A percentile compares a stretch with the other conserved stretches of the same genome.
phyloP scores from a whole-genome alignment of 371 early-diverging fungal species.

The Mucor indicus region DNA sequence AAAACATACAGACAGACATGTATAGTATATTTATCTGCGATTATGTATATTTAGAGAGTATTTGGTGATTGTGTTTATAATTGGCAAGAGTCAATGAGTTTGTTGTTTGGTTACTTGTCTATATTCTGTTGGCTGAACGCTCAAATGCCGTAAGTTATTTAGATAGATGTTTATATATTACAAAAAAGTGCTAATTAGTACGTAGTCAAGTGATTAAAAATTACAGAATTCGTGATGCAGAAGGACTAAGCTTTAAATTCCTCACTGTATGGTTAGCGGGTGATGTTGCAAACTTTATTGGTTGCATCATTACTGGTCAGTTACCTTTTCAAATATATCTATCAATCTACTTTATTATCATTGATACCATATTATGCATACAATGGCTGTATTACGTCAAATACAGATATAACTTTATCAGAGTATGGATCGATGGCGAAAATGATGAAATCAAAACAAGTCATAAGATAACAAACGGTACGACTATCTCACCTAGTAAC shows the following conservation, averaged over 20 bases:
- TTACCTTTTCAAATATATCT: slow-evolving; percentile 65
- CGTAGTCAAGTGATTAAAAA: slow-evolving; percentile 70
- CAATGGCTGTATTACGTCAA: slow-evolving; percentile 50
- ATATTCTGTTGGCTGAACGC: slow-evolving; percentile 76
- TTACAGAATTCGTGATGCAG: slow-evolving; percentile 49
- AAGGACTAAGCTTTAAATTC: slow-evolving; percentile 59
- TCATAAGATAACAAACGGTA: no score
- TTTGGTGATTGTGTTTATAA: slow-evolving; percentile 60
- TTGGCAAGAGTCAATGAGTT: slow-evolving; percentile 39
- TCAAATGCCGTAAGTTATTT: slow-evolving; percentile 80
- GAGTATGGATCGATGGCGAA: slow-evolving; percentile 32
- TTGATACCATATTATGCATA: slow-evolving; percentile 38
- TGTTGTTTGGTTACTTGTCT: slow-evolving; percentile 61
- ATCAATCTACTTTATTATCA: slow-evolving; percentile 37
- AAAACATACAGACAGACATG: no score
- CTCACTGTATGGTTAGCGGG: slow-evolving; percentile 65
- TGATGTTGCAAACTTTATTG: slow-evolving; percentile 69
- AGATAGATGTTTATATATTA: no score
- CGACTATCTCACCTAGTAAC: no score
- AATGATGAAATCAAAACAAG: no score
- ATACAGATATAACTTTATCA: slow-evolving; percentile 28
- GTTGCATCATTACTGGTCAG: slow-evolving; percentile 66
- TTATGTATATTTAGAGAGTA: slow-evolving; percentile 29
- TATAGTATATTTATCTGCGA: background rate
- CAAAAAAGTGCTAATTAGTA: no score